Percentiles rank a stretch among this genome's conserved stretches.
Conservation (phyloP, 306 rosid species). For the Lablab purpureus region DNA sequence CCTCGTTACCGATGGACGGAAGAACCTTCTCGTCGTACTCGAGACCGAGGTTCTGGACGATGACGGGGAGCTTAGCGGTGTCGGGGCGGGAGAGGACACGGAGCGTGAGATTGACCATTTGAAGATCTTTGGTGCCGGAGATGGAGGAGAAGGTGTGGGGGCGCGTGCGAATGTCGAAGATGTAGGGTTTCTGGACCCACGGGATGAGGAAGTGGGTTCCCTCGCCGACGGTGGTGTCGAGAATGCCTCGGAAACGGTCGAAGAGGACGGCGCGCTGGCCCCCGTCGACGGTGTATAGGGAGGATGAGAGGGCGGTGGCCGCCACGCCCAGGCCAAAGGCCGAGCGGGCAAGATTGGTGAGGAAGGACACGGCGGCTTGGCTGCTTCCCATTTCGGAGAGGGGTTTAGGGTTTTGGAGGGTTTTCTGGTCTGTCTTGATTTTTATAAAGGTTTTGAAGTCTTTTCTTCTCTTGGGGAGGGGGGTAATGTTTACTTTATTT, state of each 20-base stretch:
- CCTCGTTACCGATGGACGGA: conserved; percentile 93
- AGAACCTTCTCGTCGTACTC: conserved; percentile 98
- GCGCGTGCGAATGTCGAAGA: conserved; percentile 88
- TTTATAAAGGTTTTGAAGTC: too few relatives aligned
- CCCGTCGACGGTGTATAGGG: conserved; percentile 95
- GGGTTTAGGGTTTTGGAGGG: not conserved
- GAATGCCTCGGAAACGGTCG: conserved; percentile 89
- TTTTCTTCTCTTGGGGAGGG: too few relatives aligned
- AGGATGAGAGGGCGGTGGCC: conserved; percentile 58
- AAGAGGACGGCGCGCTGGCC: conserved; percentile 95
- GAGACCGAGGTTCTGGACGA: conserved; percentile 86
- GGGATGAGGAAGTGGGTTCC: conserved; percentile 93
- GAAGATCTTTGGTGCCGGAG: conserved; percentile 94
- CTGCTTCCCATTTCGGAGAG: conserved; percentile 62
- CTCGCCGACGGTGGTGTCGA: conserved; percentile 63
- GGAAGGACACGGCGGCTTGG: conserved; percentile 78
- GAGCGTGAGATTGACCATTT: conserved; percentile 87
- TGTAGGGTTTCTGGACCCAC: conserved; percentile 95
- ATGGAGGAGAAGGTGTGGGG: conserved; percentile 90
- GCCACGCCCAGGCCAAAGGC: conserved; percentile 83
- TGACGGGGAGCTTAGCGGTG: conserved; percentile 65
- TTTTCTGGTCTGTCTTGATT: too few relatives aligned
- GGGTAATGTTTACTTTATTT: too few relatives aligned
- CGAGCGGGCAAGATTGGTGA: conserved; percentile 66
- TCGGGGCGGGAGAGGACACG: conserved; percentile 91